Percentiles rank a stretch among this genome's conserved stretches.
phyloP scores from a whole-genome alignment of 768 basidiomycete species.

The Tylopilus intermedius region DNA sequence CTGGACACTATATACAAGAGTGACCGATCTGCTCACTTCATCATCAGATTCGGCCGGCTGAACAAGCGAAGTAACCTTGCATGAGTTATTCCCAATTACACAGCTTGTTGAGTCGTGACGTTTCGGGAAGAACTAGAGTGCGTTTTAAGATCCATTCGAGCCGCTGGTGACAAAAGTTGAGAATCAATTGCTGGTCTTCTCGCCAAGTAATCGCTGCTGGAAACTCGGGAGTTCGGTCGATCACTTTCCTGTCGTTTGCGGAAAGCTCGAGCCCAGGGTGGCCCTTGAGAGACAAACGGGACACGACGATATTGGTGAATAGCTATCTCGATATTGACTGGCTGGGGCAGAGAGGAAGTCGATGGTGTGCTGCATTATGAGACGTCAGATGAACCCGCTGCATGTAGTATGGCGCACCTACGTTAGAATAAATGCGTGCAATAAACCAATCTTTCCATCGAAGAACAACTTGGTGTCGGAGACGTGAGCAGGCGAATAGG shows the following conservation, averaged over 20 bases:
- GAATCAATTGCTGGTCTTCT: conserved; percentile 79
- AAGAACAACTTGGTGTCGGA: no score
- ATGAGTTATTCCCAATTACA: conserved; percentile 62
- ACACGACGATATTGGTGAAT: conserved; percentile 47
- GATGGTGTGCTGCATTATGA: conserved; percentile 52
- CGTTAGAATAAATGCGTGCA: conserved; percentile 73
- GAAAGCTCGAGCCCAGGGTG: conserved; percentile 30
- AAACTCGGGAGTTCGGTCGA: conserved; percentile 57
- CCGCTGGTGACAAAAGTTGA: conserved; percentile 83
- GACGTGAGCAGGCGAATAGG: no score
- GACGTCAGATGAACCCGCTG: not conserved
- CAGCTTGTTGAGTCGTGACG: conserved; percentile 32
- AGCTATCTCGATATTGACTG: conserved; percentile 25
- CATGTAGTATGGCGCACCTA: conserved; percentile 29
- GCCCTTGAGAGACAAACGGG: conserved; percentile 34
- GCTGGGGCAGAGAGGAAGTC: conserved; percentile 52
- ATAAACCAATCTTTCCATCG: conserved; percentile 58
- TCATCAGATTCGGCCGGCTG: conserved; percentile 16
- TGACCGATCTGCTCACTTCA: conserved; percentile 22
- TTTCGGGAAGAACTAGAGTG: conserved; percentile 23
- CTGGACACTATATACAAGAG: conserved; percentile 60
- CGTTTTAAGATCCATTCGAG: conserved; percentile 77
- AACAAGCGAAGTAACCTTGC: conserved; percentile 59
- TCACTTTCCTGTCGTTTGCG: conserved; percentile 71
- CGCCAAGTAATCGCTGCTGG: conserved; percentile 65